Evolutionary conservation across 345 rosid species (phyloP).

Genomic region (Punica granatum): DNA sequence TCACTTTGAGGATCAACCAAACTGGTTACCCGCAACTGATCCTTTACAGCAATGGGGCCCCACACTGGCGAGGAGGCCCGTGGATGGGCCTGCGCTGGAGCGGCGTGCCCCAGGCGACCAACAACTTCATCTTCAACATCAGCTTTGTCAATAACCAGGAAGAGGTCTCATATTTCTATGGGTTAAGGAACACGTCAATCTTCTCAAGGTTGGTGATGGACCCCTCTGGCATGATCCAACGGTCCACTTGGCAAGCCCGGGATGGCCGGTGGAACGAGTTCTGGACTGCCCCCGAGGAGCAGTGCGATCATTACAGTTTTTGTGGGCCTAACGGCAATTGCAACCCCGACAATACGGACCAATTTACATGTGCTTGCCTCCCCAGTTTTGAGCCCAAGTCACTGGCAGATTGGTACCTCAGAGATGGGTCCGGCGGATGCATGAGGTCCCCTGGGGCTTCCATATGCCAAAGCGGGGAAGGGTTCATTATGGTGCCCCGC

Average conservation of each 20-base stretch:
- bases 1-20: constrained; percentile 15
- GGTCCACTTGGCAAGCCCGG: too few relatives aligned
- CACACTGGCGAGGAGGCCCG: constrained; percentile 24
- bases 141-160: constrained; percentile 20
- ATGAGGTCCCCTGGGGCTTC: too few relatives aligned
- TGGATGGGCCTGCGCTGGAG: constrained; percentile 45
- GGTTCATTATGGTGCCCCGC: too few relatives aligned
- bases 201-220: constrained; percentile 42
- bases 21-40: constrained; percentile 34
- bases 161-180: constrained; percentile 25
- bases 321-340: too few relatives aligned
- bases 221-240: too few relatives aligned
- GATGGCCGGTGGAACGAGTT: constrained; percentile 37
- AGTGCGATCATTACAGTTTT: constrained; percentile 47
- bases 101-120: constrained; percentile 30
- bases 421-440: too few relatives aligned
- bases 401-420: too few relatives aligned
- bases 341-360: constrained; percentile 11
- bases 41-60: constrained; percentile 14
- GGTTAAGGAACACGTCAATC: constrained; percentile 14
- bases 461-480: too few relatives aligned
- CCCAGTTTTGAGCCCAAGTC: constrained; percentile 64
- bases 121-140: constrained; percentile 9
- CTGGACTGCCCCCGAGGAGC: constrained; percentile 47
- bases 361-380: constrained; percentile 44